These are phyloP conservation scores for Huntiella omanensis DNA, from an alignment of 2,329 filamentous ascomycete species.

Conservation along the genomic window DNA sequence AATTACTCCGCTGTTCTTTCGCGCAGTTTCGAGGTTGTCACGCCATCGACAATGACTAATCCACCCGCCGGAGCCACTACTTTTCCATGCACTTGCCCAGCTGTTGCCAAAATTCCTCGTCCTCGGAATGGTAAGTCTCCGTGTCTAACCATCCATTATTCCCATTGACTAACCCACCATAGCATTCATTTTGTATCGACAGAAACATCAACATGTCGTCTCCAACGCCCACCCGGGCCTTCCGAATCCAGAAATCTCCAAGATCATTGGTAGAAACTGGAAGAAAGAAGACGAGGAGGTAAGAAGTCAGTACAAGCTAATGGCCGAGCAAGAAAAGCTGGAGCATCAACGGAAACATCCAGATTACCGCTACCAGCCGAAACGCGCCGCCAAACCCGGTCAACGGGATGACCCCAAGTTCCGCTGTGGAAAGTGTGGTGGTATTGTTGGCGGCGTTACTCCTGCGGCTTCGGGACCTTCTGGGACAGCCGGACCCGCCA, in stretches of 20 bases:
- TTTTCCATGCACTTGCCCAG: constrained; percentile 36
- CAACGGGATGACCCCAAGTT: constrained; percentile 23
- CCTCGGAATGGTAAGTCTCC: constrained; percentile 36
- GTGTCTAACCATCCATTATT: constrained; percentile 2
- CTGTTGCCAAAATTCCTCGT: constrained; percentile 36
- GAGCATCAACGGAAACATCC: constrained; percentile 82
- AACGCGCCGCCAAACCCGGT: constrained; percentile 32
- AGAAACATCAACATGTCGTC: constrained; percentile 72
- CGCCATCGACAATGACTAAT: constrained; percentile 12
- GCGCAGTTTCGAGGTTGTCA: constrained; percentile 20
- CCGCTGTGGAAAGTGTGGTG: constrained; percentile 53
- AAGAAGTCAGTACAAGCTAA: constrained; percentile 71
- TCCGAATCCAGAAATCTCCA: constrained; percentile 89
- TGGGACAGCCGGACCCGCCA: too few species aligned
- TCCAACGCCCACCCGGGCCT: constrained; percentile 71
- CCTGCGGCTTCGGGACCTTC: too few species aligned
- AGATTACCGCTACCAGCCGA: constrained; percentile 84
- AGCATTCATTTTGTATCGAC: constrained; percentile 97
- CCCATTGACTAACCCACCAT: neutral
- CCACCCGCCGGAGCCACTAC: constrained; percentile 16
- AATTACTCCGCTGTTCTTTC: constrained; percentile 20
- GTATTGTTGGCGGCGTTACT: constrained; percentile 16
- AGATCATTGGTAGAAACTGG: constrained; percentile 93
- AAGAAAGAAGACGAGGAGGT: constrained; percentile 51
- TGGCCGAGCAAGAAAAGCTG: constrained; percentile 84